Evolutionary conservation across 495 filamentous ascomycete genomes (phyloP).

Genomic region (Trichoderma gamsii): DNA sequence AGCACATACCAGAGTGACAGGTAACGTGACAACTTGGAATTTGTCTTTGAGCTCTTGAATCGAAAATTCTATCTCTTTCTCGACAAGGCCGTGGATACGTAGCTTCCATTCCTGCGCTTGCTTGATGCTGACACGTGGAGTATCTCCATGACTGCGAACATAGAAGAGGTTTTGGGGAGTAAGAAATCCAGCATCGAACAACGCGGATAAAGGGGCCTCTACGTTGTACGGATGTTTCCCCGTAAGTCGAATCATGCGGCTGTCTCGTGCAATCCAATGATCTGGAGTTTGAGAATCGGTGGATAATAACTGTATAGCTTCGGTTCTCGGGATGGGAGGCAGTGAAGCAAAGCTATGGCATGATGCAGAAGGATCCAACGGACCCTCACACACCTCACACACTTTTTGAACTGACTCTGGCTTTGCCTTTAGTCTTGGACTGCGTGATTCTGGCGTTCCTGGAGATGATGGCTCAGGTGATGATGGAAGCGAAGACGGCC

Average conservation of each 20-base stretch:
- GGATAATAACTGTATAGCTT: background rate
- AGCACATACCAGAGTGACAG: constrained; percentile 87
- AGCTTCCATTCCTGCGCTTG: constrained; percentile 79
- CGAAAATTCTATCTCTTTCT: constrained; percentile 66
- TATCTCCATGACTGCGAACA: constrained; percentile 90
- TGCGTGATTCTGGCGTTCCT: background rate
- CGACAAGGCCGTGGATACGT: constrained; percentile 77
- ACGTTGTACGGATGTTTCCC: constrained; percentile 93
- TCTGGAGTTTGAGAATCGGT: constrained; percentile 12
- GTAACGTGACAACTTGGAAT: constrained; percentile 80
- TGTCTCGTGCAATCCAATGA: constrained; percentile 34
- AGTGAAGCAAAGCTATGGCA: background rate
- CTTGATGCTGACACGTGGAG: constrained; percentile 68
- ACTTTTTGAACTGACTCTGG: background rate
- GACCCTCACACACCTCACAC: background rate
- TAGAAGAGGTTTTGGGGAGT: constrained; percentile 92
- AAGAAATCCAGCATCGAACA: constrained; percentile 84
- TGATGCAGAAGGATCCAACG: background rate
- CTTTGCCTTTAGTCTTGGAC: background rate
- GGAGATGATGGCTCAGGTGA: background rate
- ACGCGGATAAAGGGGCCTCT: constrained; percentile 72
- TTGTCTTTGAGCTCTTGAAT: constrained; percentile 68
- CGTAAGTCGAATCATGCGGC: constrained; percentile 80
- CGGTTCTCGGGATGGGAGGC: background rate
- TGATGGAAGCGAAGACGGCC: background rate